phyloP scores from a whole-genome alignment of 2,329 filamentous ascomycete genomes.

The Ceratocystis huliohia region DNA sequence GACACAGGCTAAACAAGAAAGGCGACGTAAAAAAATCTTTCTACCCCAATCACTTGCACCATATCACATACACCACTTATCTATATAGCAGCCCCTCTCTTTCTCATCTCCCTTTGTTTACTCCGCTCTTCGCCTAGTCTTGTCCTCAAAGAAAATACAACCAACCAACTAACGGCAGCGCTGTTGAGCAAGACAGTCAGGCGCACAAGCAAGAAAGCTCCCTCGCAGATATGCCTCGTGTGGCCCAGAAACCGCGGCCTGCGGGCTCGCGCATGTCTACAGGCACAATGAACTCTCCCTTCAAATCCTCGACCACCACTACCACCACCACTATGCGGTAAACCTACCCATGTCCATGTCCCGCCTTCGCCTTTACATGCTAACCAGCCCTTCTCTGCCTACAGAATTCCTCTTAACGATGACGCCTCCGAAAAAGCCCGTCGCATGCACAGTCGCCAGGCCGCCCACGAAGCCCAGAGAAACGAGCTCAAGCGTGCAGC shows the following conservation, averaged over 20 bases:
- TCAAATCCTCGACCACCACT: constrained; percentile 38
- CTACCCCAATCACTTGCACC: no score
- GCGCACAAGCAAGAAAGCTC: constrained; percentile 21
- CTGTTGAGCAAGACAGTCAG: no score
- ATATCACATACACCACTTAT: no score
- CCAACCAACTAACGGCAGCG: no score
- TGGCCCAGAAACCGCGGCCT: constrained; percentile 42
- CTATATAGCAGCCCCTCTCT: no score
- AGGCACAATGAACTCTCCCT: constrained; percentile 39
- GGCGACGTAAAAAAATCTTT: no score
- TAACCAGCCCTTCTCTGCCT: neutral
- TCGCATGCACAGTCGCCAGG: constrained; percentile 75
- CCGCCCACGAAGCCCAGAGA: constrained; percentile 78
- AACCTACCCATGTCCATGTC: neutral
- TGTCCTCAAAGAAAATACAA: no score
- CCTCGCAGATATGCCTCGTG: constrained; percentile 39
- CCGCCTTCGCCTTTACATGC: neutral
- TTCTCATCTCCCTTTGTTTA: no score
- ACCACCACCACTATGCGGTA: constrained; percentile 26
- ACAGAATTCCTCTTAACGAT: constrained; percentile 77
- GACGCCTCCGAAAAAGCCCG: constrained; percentile 85
- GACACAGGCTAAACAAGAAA: no score
- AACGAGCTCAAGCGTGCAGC: constrained; percentile 74
- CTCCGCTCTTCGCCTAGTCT: no score
- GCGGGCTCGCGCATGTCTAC: constrained; percentile 37